Conservation (phyloP, 768 basidiomycete species). For the Auricularia heimuer region DNA sequence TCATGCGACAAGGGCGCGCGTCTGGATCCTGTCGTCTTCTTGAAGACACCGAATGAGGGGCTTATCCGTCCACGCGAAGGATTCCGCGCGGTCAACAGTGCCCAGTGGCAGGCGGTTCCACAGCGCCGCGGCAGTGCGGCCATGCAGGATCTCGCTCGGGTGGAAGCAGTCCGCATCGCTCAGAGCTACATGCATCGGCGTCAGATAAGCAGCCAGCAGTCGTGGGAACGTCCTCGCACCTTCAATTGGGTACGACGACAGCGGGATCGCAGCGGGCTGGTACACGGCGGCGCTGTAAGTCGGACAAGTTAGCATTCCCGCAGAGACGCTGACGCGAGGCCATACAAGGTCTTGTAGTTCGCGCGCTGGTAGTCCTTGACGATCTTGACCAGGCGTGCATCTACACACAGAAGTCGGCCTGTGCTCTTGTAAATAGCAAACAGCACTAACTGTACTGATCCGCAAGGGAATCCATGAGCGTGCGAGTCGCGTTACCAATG, state of each 20-base stretch:
- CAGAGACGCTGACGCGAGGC: not conserved
- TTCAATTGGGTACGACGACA: slow-evolving; percentile 3
- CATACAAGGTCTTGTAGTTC: slow-evolving; percentile 3
- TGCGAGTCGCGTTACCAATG: slow-evolving; percentile 2
- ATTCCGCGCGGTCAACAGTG: slow-evolving; percentile 1
- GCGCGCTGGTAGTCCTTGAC: slow-evolving; percentile 6
- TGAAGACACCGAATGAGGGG: slow-evolving; percentile 3
- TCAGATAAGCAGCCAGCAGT: not conserved
- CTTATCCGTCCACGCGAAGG: slow-evolving; percentile 1
- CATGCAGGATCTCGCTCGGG: not conserved
- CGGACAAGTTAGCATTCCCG: not conserved
- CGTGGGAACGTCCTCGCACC: not conserved
- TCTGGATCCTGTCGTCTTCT: slow-evolving; percentile 4
- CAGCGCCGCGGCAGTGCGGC: not conserved
- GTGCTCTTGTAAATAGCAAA: not conserved
- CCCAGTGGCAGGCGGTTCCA: slow-evolving; percentile 2
- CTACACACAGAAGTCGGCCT: not conserved
- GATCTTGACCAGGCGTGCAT: slow-evolving; percentile 4
- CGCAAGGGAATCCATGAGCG: slow-evolving; percentile 3
- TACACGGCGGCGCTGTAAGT: slow-evolving; percentile 4
- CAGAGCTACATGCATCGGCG: slow-evolving; percentile 2
- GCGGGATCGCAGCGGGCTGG: slow-evolving; percentile 5
- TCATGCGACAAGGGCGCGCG: not conserved
- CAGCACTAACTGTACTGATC: slow-evolving; percentile 1
- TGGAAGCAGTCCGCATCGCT: slow-evolving; percentile 8